Base-by-base conservation (phyloP, 2,329 filamentous ascomycete species). In the Neopestalotiopsis sp. region DNA sequence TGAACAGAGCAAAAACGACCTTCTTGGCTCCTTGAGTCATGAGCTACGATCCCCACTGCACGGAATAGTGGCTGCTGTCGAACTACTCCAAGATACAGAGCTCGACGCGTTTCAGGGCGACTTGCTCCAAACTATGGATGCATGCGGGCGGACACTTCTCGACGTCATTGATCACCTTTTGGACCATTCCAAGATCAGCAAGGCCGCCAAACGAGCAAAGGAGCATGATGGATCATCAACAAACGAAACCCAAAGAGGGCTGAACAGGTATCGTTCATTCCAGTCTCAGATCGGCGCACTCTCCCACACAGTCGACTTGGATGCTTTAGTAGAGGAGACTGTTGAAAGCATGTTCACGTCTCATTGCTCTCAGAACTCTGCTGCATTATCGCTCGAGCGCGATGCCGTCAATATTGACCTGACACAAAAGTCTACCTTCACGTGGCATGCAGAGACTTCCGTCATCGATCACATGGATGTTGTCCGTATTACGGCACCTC, bases 11-110 rank as follows among this genome's bases (percentile, higher is more conserved):
- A 89, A 89, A 74, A 84, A 84, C 1, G 87, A 89, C 68, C 86
- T 89, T 42, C 83, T 91, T 3, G 86, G 87, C 0, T 89, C 86
- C 1, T 84, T 91, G 4, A 88, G 86, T 2, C 89, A 91, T 72
- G 89, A 91, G 74, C 77, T 91, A 14, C 82, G 89, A 4, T 88
- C 85, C 1, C 89, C 89, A 0, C 78, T 91, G 0, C 88, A 91
- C 68, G 89, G 88, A 1, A 84, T 90, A 34, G 76, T 91, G 0
- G 84, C 87, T 0, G 87, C 81, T 66, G 81, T 83, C 1, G 87
- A 89, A 71, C 76, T 89, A 3, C 74, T 90, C 0, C 81, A 83
- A 3, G 86, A 89, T 17, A 88, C 86, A 0, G 70, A 78, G 0
- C 78, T 89, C 32, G 81, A 80, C 56, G 80, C 81, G 1, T 80